Conservation (phyloP, 106 monocot genomes). For the Allium fistulosum region DNA sequence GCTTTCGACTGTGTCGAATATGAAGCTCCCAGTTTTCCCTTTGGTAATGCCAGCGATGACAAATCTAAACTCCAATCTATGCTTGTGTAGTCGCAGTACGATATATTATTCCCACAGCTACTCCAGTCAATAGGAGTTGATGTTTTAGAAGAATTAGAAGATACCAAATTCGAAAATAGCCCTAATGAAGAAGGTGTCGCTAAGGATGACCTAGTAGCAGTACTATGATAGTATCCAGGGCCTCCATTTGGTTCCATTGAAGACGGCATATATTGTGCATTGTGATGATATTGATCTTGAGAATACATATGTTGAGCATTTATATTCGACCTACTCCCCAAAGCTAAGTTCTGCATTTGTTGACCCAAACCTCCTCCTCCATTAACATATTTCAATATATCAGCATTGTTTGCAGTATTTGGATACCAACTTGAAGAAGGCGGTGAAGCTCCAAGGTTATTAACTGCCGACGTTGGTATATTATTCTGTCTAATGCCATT, state of each 20-base stretch:
- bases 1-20: slow-evolving; percentile 2
- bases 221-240: slow-evolving; percentile 16
- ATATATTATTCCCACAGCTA: slow-evolving; percentile 12
- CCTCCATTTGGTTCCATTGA: slow-evolving; percentile 18
- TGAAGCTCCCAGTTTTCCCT: background rate
- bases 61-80: slow-evolving; percentile 85
- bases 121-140: slow-evolving; percentile 49
- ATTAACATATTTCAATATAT: no score
- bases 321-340: slow-evolving; percentile 4
- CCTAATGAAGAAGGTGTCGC: slow-evolving; percentile 47
- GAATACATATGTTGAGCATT: slow-evolving; percentile 23
- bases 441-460: slow-evolving; percentile 17
- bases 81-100: slow-evolving; percentile 55
- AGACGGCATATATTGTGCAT: slow-evolving; percentile 7
- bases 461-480: slow-evolving; percentile 7
- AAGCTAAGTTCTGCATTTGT: slow-evolving; percentile 12
- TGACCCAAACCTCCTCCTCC: slow-evolving; percentile 17
- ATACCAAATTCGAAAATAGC: slow-evolving; percentile 45
- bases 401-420: slow-evolving; percentile 11
- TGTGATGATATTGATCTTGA: slow-evolving; percentile 20
- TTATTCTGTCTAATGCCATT: slow-evolving; percentile 21
- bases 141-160: slow-evolving; percentile 23
- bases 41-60: slow-evolving; percentile 12
- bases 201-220: slow-evolving; percentile 22
- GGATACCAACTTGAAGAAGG: slow-evolving; percentile 33